phyloP scores from a whole-genome alignment of 2,329 filamentous ascomycete genomes.

The Xylaria polymorpha region DNA sequence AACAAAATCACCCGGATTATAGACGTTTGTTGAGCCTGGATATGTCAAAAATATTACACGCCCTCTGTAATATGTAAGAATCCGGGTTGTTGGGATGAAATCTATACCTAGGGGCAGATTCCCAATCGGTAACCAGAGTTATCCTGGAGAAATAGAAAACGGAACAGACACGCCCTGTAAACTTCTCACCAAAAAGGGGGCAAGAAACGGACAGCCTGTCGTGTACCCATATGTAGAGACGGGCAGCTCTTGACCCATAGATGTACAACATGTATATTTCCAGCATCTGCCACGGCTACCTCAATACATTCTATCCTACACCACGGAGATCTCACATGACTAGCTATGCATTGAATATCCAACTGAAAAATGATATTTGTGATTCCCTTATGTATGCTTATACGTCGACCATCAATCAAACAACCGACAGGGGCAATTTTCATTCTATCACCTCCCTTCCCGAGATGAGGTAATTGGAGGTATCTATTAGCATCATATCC shows the following conservation, averaged over 20 bases:
- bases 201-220: constrained; percentile 4
- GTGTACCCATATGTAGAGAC: constrained; percentile 18
- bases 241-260: constrained; percentile 13
- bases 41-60: background rate
- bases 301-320: background rate
- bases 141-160: background rate
- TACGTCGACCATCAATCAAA: background rate
- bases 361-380: background rate
- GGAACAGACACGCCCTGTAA: background rate
- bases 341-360: background rate
- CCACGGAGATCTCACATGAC: background rate
- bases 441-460: constrained; percentile 19
- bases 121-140: background rate
- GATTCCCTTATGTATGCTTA: constrained; percentile 6
- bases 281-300: background rate
- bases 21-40: background rate
- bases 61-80: background rate
- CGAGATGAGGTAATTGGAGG: background rate
- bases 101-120: background rate
- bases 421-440: constrained; percentile 12
- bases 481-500: background rate
- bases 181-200: background rate
- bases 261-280: constrained; percentile 36
- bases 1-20: background rate
- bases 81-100: background rate